Percentiles rank a stretch among this genome's conserved stretches.
These are phyloP conservation scores for Lodderomyces theae DNA, from an alignment of 1,139 yeast genomes.

Conservation along the genomic window DNA sequence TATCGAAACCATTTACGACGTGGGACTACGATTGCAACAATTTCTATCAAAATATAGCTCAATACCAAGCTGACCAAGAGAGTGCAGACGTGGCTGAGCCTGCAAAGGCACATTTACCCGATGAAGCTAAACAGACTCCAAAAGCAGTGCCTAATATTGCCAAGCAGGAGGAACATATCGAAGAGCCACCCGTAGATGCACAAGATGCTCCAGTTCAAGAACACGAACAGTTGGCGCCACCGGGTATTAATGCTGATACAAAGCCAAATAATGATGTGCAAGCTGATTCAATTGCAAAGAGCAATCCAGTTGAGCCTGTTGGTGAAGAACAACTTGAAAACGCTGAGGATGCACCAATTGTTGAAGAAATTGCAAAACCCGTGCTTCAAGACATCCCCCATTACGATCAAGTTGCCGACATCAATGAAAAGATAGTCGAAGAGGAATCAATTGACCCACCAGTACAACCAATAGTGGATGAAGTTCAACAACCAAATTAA, in stretches of 20 bases:
- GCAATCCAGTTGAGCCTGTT: background rate
- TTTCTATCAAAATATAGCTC: conserved; percentile 38
- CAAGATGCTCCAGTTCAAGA: conserved; percentile 10
- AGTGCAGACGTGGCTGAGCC: conserved; percentile 19
- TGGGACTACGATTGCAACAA: conserved; percentile 88
- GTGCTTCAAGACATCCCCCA: conserved; percentile 11
- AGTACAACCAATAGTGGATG: background rate
- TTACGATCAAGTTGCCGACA: conserved; percentile 1
- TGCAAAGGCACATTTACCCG: conserved; percentile 14
- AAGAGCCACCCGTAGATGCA: conserved; percentile 13
- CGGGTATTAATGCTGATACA: conserved; percentile 21
- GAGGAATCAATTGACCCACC: background rate
- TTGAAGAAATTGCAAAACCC: background rate
- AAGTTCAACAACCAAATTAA: background rate
- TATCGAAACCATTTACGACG: conserved; percentile 54
- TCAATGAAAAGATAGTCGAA: background rate
- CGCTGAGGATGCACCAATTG: background rate
- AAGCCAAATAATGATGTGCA: background rate
- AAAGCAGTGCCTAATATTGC: conserved; percentile 12
- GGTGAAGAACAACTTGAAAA: conserved; percentile 4
- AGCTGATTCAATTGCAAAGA: background rate
- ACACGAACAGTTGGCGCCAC: conserved; percentile 24
- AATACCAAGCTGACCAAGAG: conserved; percentile 22
- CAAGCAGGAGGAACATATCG: conserved; percentile 11
- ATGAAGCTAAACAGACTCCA: conserved; percentile 17